These are phyloP conservation scores for Cladophialophora carrionii DNA, from an alignment of 2,329 filamentous ascomycete genomes.

Conservation along the genomic window DNA sequence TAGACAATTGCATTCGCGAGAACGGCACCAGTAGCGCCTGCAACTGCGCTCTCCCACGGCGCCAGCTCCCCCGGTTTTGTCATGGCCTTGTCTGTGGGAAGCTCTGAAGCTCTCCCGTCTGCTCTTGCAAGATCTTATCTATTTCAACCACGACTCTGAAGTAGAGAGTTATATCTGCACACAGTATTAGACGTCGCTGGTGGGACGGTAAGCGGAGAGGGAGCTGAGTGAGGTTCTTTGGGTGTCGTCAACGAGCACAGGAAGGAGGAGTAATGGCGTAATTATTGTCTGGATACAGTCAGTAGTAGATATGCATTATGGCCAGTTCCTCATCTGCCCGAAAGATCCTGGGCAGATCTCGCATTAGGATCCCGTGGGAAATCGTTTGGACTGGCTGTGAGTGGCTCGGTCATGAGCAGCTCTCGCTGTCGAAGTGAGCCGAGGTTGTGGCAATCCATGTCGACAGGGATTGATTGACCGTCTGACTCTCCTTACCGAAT, in stretches of 20 bases:
- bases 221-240: slow-evolving; percentile 12
- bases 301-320: slow-evolving; percentile 8
- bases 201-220: neutral
- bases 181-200: slow-evolving; percentile 13
- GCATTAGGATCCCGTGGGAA: slow-evolving; percentile 21
- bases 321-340: slow-evolving; percentile 31
- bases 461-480: too few relatives aligned
- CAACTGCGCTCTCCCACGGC: slow-evolving; percentile 90
- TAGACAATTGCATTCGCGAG: slow-evolving; percentile 95
- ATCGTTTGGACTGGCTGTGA: slow-evolving; percentile 16
- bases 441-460: slow-evolving; percentile 22
- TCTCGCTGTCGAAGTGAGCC: slow-evolving; percentile 18
- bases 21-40: slow-evolving; percentile 89
- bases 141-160: neutral
- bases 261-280: slow-evolving; percentile 18
- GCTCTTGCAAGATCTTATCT: slow-evolving; percentile 1
- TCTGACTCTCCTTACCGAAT: neutral
- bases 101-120: neutral
- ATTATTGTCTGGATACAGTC: slow-evolving; percentile 12
- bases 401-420: slow-evolving; percentile 17
- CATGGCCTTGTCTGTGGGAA: slow-evolving; percentile 45
- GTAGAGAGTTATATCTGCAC: neutral
- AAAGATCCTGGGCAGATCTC: slow-evolving; percentile 19
- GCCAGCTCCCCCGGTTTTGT: slow-evolving; percentile 72
- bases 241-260: neutral